Evolutionary conservation across 495 filamentous ascomycete species (phyloP).

Genomic region (Aspergillus conjunctus): DNA sequence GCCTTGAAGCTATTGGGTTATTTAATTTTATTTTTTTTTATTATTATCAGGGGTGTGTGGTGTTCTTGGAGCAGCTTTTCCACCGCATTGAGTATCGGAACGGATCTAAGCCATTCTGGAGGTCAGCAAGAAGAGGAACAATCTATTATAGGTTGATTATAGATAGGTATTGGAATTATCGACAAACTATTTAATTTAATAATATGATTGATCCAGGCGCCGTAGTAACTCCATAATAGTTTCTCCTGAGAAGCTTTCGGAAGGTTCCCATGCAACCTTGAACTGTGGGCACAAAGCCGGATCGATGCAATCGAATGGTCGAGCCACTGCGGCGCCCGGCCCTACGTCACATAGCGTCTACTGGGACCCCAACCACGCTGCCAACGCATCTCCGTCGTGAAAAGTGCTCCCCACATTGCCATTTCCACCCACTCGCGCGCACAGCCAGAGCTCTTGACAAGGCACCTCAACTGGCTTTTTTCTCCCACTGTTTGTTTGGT

Average conservation of each 20-base stretch:
- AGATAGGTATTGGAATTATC: constrained; percentile 7
- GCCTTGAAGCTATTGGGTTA: not conserved
- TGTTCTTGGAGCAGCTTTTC: constrained; percentile 6
- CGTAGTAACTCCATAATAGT: not conserved
- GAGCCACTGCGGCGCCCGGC: constrained; percentile 26
- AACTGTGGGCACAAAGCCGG: not conserved
- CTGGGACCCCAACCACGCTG: constrained; percentile 39
- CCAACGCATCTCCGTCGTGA: constrained; percentile 38
- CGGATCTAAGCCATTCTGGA: not conserved
- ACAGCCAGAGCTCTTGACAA: not conserved
- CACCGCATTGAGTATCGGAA: constrained; percentile 12
- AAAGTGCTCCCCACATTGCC: constrained; percentile 26
- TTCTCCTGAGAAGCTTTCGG: not conserved
- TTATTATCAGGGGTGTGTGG: not conserved
- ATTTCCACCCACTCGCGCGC: constrained; percentile 9
- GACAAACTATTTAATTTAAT: constrained; percentile 7
- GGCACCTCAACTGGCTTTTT: constrained; percentile 9
- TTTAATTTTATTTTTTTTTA: constrained; percentile 1
- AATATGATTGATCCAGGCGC: not conserved
- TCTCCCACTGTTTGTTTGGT: not conserved
- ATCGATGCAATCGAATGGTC: constrained; percentile 11
- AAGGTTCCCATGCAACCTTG: not conserved
- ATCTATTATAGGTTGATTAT: constrained; percentile 13
- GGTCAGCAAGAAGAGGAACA: not conserved
- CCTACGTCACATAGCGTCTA: constrained; percentile 41